Conservation (phyloP, 495 filamentous ascomycete species). For the Penicillium nucicola region DNA sequence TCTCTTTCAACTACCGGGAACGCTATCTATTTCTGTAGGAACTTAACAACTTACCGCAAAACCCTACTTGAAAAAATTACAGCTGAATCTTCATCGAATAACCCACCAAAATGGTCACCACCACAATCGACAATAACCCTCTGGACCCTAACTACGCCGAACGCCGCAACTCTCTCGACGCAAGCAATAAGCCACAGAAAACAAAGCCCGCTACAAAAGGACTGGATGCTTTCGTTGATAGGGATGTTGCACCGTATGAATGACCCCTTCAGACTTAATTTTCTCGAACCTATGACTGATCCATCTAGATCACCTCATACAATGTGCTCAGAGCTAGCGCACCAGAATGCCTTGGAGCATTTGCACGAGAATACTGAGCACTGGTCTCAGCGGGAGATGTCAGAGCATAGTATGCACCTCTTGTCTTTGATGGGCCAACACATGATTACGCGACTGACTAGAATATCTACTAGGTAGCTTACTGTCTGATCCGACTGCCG, state of each 20-base stretch:
- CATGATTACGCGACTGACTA: not conserved
- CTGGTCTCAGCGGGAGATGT: slow-evolving; percentile 4
- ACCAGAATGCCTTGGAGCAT: slow-evolving; percentile 25
- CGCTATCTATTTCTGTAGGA: too few species aligned
- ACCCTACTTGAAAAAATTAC: not conserved
- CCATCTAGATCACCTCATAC: slow-evolving; percentile 17
- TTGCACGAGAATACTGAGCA: slow-evolving; percentile 22
- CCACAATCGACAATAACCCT: slow-evolving; percentile 15
- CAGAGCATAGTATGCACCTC: slow-evolving; percentile 4
- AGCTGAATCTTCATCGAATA: not conserved
- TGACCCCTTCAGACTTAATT: not conserved
- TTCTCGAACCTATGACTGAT: not conserved
- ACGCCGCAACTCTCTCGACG: slow-evolving; percentile 8
- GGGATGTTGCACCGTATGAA: slow-evolving; percentile 27
- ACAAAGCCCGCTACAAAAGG: not conserved
- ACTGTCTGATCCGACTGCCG: not conserved
- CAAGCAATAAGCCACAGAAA: not conserved
- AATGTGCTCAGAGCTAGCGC: slow-evolving; percentile 23
- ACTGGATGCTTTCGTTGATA: slow-evolving; percentile 9
- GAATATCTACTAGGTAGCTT: not conserved
- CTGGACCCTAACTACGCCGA: slow-evolving; percentile 17
- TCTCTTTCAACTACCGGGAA: not conserved
- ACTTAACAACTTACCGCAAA: too few species aligned
- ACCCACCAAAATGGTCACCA: slow-evolving; percentile 16
- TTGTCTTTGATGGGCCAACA: not conserved